Conservation (phyloP, 2,329 filamentous ascomycete genomes). For the Chaetomium sp. region DNA sequence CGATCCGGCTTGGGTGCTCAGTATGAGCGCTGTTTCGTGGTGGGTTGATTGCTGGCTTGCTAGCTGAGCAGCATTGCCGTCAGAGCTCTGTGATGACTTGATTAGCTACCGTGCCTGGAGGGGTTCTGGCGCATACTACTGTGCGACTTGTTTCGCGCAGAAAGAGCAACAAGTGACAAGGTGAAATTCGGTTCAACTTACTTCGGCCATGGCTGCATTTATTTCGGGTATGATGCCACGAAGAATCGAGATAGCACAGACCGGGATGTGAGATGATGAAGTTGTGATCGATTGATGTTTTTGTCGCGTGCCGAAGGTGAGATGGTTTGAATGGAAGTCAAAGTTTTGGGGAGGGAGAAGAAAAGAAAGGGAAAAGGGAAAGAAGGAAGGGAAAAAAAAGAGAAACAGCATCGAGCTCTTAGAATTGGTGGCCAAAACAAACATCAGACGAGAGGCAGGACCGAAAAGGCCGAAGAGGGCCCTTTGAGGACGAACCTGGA, state of each 20-base stretch:
- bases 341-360: not conserved
- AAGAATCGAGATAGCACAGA: not conserved
- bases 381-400: too few species aligned
- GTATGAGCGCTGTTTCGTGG: not conserved
- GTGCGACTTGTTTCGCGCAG: not conserved
- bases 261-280: not conserved
- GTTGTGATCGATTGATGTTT: not conserved
- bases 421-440: not conserved
- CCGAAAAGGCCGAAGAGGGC: not conserved
- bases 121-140: not conserved
- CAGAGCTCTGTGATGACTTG: not conserved
- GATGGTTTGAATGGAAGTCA: not conserved
- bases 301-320: not conserved
- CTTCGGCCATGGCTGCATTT: not conserved
- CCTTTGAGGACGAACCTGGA: not conserved
- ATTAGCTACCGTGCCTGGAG: not conserved
- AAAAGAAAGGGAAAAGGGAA: too few species aligned
- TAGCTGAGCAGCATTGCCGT: not conserved
- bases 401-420: too few species aligned
- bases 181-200: not conserved
- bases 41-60: not conserved
- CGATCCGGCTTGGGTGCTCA: not conserved
- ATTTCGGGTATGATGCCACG: not conserved
- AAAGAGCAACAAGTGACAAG: not conserved
- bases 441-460: not conserved